Conservation (phyloP, 2,329 filamentous ascomycete species). For the Colletotrichum somersetense region DNA sequence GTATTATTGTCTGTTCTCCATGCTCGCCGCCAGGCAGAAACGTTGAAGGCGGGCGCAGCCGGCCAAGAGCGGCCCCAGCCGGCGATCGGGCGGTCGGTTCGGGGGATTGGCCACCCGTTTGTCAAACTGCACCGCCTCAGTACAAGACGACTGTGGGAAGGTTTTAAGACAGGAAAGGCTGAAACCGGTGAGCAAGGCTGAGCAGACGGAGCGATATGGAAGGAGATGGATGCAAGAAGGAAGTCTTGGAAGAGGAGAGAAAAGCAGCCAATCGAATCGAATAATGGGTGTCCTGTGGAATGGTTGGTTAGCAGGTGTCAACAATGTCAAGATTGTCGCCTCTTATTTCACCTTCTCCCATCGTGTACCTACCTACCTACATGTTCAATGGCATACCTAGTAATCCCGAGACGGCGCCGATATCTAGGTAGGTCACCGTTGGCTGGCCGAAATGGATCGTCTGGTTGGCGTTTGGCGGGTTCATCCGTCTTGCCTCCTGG, state of each 20-base stretch:
- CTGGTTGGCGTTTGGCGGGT: not conserved
- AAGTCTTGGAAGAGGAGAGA: not conserved
- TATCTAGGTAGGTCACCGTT: not conserved
- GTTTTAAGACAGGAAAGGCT: not conserved
- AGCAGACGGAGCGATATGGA: not conserved
- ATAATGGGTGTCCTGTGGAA: not conserved
- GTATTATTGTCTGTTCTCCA: not conserved
- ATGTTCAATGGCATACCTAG: not conserved
- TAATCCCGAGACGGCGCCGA: not conserved
- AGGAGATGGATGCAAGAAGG: not conserved
- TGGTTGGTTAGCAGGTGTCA: not conserved
- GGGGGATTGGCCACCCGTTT: slow-evolving; percentile 10
- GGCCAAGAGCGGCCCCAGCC: not conserved
- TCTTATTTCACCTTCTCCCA: not conserved
- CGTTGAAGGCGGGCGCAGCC: slow-evolving; percentile 7
- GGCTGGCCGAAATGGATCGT: not conserved
- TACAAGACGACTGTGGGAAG: not conserved
- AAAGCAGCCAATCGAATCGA: not conserved
- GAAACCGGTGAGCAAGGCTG: not conserved
- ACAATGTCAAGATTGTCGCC: not conserved
- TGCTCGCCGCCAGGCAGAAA: not conserved
- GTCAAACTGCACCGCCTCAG: slow-evolving; percentile 4
- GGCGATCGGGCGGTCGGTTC: not conserved
- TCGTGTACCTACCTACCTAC: too few species aligned
- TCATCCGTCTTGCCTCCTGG: too few species aligned